phyloP scores from a whole-genome alignment of 225 moss, liverwort and hornwort genomes.

The Sphagnum tenellum region DNA sequence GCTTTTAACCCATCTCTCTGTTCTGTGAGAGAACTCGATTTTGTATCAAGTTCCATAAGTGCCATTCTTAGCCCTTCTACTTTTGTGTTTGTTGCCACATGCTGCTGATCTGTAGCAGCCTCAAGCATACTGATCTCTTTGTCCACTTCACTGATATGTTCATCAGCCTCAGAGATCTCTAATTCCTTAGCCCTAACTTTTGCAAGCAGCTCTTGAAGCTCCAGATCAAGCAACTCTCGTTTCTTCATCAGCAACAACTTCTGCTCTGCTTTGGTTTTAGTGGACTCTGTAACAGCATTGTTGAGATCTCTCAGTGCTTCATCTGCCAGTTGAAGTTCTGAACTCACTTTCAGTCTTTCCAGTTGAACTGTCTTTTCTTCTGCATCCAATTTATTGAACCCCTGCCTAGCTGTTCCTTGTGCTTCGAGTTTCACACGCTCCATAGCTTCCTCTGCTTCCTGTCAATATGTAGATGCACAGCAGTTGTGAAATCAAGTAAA shows the following conservation, averaged over 20 bases:
- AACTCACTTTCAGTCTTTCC: slow-evolving; percentile 12
- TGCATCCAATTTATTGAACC: slow-evolving; percentile 23
- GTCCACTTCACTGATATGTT: slow-evolving; percentile 25
- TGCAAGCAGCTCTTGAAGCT: slow-evolving; percentile 21
- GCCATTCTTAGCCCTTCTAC: slow-evolving; percentile 9
- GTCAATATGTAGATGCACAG: slow-evolving; percentile 1
- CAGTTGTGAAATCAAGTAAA: too few species aligned
- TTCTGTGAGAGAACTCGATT: slow-evolving; percentile 10
- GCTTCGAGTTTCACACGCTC: slow-evolving; percentile 11
- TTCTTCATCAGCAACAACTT: slow-evolving; percentile 12
- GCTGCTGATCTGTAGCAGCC: slow-evolving; percentile 22
- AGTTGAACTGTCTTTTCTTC: slow-evolving; percentile 24
- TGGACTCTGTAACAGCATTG: slow-evolving; percentile 18
- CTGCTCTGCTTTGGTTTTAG: slow-evolving; percentile 16
- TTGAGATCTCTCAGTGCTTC: slow-evolving; percentile 22
- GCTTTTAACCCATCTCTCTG: slow-evolving; percentile 13
- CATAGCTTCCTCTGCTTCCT: slow-evolving; percentile 35
- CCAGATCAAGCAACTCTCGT: slow-evolving; percentile 11
- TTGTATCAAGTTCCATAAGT: slow-evolving; percentile 15
- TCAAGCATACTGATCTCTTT: slow-evolving; percentile 17
- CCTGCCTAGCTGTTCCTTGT: slow-evolving; percentile 16
- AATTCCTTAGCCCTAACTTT: slow-evolving; percentile 24
- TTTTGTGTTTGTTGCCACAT: slow-evolving; percentile 8
- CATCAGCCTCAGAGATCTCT: slow-evolving; percentile 27
- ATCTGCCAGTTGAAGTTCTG: slow-evolving; percentile 12